Evolutionary conservation across 805 yeast species (phyloP).

Genomic region (Saccharomyces jurei): DNA sequence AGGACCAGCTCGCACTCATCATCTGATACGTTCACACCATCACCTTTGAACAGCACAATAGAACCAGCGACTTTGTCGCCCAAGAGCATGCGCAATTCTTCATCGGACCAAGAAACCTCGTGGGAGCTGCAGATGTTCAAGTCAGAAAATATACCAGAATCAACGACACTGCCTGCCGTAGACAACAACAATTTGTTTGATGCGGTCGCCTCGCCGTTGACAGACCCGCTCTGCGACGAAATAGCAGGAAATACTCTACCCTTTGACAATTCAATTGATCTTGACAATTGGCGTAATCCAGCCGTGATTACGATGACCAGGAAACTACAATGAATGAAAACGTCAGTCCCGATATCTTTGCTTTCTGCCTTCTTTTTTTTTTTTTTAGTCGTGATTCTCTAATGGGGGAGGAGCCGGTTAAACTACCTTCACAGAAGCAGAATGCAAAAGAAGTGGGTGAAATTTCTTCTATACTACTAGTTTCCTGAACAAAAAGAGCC

Average conservation of each 20-base stretch:
- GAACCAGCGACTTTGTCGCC: not conserved
- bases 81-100: not conserved
- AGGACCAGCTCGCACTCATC: not conserved
- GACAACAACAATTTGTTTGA: not conserved
- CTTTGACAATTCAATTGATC: constrained; percentile 28
- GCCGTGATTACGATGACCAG: constrained; percentile 32
- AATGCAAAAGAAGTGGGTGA: not conserved
- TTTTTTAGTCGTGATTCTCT: not conserved
- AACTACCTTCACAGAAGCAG: not conserved
- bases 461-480: not conserved
- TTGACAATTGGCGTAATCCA: constrained; percentile 41
- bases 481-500: not conserved
- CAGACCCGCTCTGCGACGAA: not conserved
- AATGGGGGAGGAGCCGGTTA: not conserved
- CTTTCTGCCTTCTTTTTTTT: not conserved
- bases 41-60: not conserved
- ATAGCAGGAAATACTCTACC: not conserved
- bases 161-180: not conserved
- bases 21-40: not conserved
- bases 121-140: not conserved
- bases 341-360: not conserved
- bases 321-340: not conserved
- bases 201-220: not conserved
- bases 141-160: not conserved
- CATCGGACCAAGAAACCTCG: not conserved